Evolutionary conservation across 2,329 filamentous ascomycete species (phyloP).

Genomic region (Zymoseptoria ardabiliae): DNA sequence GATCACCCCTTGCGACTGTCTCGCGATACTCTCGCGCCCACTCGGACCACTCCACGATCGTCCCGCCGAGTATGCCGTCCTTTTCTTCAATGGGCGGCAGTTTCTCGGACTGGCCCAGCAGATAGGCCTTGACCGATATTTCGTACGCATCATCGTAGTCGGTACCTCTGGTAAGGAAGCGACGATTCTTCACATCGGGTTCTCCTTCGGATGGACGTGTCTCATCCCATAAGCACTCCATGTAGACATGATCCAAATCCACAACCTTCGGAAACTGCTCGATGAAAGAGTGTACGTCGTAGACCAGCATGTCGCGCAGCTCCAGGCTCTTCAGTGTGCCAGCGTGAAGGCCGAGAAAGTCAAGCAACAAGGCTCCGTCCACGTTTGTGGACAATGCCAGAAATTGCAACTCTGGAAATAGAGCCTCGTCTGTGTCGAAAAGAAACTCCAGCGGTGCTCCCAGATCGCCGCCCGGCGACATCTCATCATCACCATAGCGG

Average conservation of each 20-base stretch:
- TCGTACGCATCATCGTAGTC: conserved; percentile 9
- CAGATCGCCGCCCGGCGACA: conserved; percentile 9
- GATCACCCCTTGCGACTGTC: too few relatives aligned
- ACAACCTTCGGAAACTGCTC: conserved; percentile 15
- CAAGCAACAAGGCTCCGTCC: too few relatives aligned
- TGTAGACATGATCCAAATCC: conserved; percentile 15
- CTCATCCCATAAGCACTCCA: conserved; percentile 20
- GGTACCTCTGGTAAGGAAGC: conserved; percentile 12
- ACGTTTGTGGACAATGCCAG: conserved; percentile 11
- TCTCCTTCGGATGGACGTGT: too few relatives aligned
- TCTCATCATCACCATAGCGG: conserved; percentile 14
- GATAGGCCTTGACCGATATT: conserved; percentile 10
- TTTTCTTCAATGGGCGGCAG: conserved; percentile 6
- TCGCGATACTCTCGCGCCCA: too few relatives aligned
- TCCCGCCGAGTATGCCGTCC: too few relatives aligned
- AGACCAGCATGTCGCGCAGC: conserved; percentile 14
- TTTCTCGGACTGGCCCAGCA: conserved; percentile 6
- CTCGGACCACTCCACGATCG: too few relatives aligned
- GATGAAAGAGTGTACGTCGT: conserved; percentile 11
- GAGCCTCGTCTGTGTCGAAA: conserved; percentile 7
- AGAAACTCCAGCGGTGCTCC: conserved; percentile 6
- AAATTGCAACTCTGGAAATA: conserved; percentile 13
- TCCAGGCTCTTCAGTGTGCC: conserved; percentile 5
- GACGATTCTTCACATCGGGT: conserved; percentile 6
- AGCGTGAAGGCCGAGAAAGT: conserved; percentile 15